Conservation (phyloP, 208 protist genomes). For the Trypanosoma rangeli region DNA sequence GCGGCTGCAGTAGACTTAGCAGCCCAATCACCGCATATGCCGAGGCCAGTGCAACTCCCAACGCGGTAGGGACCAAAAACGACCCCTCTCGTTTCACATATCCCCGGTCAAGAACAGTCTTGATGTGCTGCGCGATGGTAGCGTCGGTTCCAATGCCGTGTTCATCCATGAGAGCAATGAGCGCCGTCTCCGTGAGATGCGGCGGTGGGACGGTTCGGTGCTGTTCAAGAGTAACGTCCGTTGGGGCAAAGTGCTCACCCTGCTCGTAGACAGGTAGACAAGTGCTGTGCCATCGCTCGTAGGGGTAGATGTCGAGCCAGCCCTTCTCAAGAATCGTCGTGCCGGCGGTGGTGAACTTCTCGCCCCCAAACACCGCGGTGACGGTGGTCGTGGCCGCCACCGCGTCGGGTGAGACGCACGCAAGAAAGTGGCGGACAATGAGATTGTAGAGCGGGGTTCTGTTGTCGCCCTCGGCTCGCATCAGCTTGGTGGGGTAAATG, state of each 20-base stretch:
- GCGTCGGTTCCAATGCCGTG: constrained; percentile 99
- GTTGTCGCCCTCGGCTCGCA: constrained; percentile 47
- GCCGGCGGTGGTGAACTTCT: constrained; percentile 87
- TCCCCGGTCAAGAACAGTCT: constrained; percentile 93
- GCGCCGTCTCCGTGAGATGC: constrained; percentile 95
- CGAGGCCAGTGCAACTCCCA: constrained; percentile 95
- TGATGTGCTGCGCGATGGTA: constrained; percentile 99
- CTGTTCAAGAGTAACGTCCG: constrained; percentile 69
- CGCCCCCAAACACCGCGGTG: constrained; percentile 62
- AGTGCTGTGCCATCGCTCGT: constrained; percentile 87
- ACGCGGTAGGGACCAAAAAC: constrained; percentile 88
- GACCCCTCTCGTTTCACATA: constrained; percentile 87
- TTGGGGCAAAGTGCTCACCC: constrained; percentile 91
- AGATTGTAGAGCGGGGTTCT: constrained; percentile 93
- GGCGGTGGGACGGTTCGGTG: constrained; percentile 89
- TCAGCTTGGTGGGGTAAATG: constrained; percentile 95
- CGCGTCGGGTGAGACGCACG: constrained; percentile 95
- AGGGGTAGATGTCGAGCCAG: constrained; percentile 94
- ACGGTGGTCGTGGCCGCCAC: constrained; percentile 88
- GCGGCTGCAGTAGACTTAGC: constrained; percentile 85
- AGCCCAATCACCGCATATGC: constrained; percentile 96
- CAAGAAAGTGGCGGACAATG: constrained; percentile 97
- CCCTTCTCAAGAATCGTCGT: constrained; percentile 91
- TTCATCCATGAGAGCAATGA: constrained; percentile 98
- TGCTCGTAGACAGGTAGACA: constrained; percentile 91